Conservation (phyloP, 2,329 filamentous ascomycete genomes). For the Lecanoromycetidae sp. region DNA sequence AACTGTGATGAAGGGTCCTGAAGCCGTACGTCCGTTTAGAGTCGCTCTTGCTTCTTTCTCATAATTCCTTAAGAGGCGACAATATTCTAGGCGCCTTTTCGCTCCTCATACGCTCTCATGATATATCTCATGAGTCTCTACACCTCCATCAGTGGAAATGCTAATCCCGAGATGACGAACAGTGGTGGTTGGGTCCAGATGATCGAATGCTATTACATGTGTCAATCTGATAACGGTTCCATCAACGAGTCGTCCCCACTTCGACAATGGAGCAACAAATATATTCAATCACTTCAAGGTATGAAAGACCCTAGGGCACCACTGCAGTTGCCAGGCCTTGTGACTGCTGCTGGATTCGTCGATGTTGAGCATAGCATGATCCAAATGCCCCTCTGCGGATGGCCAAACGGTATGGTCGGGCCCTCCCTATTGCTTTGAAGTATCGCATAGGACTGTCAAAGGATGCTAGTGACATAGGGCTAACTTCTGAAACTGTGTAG, state of each 20-base stretch:
- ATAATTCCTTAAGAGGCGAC: constrained; percentile 38
- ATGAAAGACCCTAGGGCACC: constrained; percentile 56
- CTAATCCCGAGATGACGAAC: too few species aligned
- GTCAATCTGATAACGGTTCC: constrained; percentile 76
- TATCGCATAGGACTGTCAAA: neutral
- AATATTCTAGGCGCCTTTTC: too few species aligned
- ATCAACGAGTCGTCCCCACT: constrained; percentile 56
- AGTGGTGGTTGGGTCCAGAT: constrained; percentile 78
- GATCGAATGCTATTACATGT: constrained; percentile 74
- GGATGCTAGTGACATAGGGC: neutral
- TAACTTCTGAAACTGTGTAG: constrained; percentile 22
- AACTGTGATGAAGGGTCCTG: constrained; percentile 39
- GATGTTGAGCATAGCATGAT: constrained; percentile 56
- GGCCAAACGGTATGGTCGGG: constrained; percentile 48
- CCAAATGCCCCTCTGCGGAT: constrained; percentile 55
- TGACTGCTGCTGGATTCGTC: constrained; percentile 52
- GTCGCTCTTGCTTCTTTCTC: too few species aligned
- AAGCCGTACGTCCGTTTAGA: too few species aligned
- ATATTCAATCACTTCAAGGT: constrained; percentile 49
- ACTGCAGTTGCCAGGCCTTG: constrained; percentile 46
- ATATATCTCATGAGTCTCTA: too few species aligned
- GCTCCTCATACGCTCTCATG: too few species aligned
- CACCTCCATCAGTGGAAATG: too few species aligned
- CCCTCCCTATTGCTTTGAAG: neutral
- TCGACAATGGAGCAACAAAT: constrained; percentile 52